phyloP scores from a whole-genome alignment of 2,329 filamentous ascomycete species.

The Xylariales sp. region DNA sequence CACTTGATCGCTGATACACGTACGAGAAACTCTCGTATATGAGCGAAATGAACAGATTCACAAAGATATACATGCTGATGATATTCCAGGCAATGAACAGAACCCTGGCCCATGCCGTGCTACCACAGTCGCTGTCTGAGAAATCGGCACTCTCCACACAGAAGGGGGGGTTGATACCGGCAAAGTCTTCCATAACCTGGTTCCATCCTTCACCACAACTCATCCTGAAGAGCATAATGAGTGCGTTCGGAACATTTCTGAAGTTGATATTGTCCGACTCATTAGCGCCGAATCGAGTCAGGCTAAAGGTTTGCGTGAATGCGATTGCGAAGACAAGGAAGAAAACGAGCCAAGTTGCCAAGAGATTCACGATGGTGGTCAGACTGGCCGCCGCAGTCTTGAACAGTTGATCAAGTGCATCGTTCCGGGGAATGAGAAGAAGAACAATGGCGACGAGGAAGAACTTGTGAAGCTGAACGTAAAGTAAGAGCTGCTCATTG shows the following conservation, averaged over 20 bases:
- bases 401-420: constrained; percentile 95
- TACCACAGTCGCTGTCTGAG: constrained; percentile 89
- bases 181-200: constrained; percentile 92
- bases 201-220: constrained; percentile 98
- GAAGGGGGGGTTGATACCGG: constrained; percentile 70
- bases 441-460: constrained; percentile 88
- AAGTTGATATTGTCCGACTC: constrained; percentile 84
- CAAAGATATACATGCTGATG: constrained; percentile 99
- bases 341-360: constrained; percentile 96
- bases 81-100: constrained; percentile 98
- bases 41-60: constrained; percentile 95
- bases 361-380: constrained; percentile 80
- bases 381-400: constrained; percentile 96
- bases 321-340: constrained; percentile 97
- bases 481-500: constrained; percentile 53
- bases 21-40: constrained; percentile 99
- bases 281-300: constrained; percentile 77
- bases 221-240: constrained; percentile 89
- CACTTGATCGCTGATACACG: constrained; percentile 93
- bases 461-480: constrained; percentile 84
- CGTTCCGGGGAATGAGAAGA: constrained; percentile 90
- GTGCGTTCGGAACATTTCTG: constrained; percentile 85
- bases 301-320: constrained; percentile 89
- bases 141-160: constrained; percentile 72
- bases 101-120: constrained; percentile 78